A percentile compares a stretch with the other conserved stretches of the same genome.
These are phyloP conservation scores for Eutypella sp. DNA, from an alignment of 2,329 filamentous ascomycete species.

Conservation along the genomic window DNA sequence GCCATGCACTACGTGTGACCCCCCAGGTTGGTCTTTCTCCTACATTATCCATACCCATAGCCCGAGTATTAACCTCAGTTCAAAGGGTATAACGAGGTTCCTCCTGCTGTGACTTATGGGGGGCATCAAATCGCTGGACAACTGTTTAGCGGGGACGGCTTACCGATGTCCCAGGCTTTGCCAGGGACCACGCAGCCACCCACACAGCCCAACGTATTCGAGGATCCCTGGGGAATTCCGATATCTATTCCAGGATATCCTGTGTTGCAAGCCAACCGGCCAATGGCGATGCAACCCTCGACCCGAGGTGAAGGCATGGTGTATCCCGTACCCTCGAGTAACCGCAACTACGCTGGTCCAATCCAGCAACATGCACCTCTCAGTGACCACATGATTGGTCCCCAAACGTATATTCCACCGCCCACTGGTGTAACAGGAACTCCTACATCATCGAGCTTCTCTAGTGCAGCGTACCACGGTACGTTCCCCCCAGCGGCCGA, in stretches of 20 bases:
- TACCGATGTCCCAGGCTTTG: constrained; percentile 14
- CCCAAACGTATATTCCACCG: constrained; percentile 12
- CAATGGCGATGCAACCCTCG: constrained; percentile 23
- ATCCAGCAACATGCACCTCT: constrained; percentile 16
- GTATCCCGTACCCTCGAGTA: constrained; percentile 28
- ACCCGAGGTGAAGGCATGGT: constrained; percentile 35
- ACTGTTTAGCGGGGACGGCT: constrained; percentile 20
- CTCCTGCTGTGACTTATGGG: constrained; percentile 21
- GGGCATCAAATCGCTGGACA: constrained; percentile 14
- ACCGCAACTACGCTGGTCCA: constrained; percentile 20
- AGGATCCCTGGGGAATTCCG: constrained; percentile 20
- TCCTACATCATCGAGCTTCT: background rate
- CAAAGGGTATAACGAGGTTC: constrained; percentile 23
- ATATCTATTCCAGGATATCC: constrained; percentile 32
- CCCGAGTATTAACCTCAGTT: constrained; percentile 18
- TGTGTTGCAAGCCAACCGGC: constrained; percentile 29
- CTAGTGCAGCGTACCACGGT: constrained; percentile 1
- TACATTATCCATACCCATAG: constrained; percentile 4
- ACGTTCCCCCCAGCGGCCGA: constrained; percentile 13
- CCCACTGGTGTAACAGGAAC: constrained; percentile 9
- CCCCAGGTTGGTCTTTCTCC: constrained; percentile 27
- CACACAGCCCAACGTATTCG: constrained; percentile 22
- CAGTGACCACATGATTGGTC: constrained; percentile 15
- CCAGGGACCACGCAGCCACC: constrained; percentile 20
- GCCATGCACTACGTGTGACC: constrained; percentile 29